phyloP scores from a whole-genome alignment of 768 basidiomycete genomes.

The Gloeostereum incarnatum region DNA sequence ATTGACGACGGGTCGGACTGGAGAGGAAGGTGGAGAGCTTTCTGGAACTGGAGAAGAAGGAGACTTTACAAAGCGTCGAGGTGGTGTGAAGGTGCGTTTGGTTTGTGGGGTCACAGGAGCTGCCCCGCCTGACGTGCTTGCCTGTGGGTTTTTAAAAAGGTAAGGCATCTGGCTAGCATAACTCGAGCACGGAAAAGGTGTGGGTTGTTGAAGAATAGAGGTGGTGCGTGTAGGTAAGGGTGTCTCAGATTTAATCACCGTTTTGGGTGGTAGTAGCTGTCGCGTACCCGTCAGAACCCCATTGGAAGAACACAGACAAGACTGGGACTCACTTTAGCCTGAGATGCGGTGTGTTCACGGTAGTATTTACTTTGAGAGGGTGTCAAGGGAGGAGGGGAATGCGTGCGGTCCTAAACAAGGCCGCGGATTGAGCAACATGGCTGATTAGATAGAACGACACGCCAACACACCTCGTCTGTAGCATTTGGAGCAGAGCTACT shows the following conservation, averaged over 20 bases:
- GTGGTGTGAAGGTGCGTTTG: slow-evolving; percentile 31
- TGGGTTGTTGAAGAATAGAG: slow-evolving; percentile 15
- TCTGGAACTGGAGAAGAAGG: slow-evolving; percentile 49
- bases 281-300: not conserved
- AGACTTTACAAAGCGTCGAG: too few relatives aligned
- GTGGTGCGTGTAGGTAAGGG: slow-evolving; percentile 27
- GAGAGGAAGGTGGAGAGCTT: slow-evolving; percentile 58
- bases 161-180: slow-evolving; percentile 18
- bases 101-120: slow-evolving; percentile 41
- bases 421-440: slow-evolving; percentile 9
- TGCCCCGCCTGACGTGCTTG: slow-evolving; percentile 23
- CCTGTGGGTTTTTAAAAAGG: slow-evolving; percentile 21
- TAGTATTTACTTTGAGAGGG: slow-evolving; percentile 58
- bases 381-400: slow-evolving; percentile 36
- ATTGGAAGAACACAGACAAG: slow-evolving; percentile 15
- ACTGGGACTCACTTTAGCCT: slow-evolving; percentile 19
- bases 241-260: slow-evolving; percentile 30
- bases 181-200: slow-evolving; percentile 29
- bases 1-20: slow-evolving; percentile 50
- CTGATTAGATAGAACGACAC: slow-evolving; percentile 12
- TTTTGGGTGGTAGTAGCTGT: not conserved
- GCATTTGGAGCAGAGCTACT: slow-evolving; percentile 19
- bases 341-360: slow-evolving; percentile 36
- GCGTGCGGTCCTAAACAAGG: slow-evolving; percentile 10
- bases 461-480: slow-evolving; percentile 31